Percentiles rank a stretch among this genome's conserved stretches.
phyloP scores from a whole-genome alignment of 1,284 basidiomycete species.

The Cutaneotrichosporon cutaneum region DNA sequence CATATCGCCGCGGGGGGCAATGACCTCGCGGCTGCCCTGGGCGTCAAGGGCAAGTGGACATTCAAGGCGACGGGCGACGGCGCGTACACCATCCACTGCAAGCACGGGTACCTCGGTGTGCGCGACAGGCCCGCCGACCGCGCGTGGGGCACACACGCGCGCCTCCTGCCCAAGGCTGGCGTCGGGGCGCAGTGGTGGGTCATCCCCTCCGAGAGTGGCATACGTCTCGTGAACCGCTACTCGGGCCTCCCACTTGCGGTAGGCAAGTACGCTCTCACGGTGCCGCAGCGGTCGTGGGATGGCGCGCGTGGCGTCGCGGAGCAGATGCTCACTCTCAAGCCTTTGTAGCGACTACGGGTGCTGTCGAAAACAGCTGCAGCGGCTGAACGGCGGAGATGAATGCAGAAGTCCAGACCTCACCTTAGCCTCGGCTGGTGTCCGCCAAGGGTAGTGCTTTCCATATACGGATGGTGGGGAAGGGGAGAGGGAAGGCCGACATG shows the following conservation, averaged over 20 bases:
- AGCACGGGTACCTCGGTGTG: constrained; percentile 6
- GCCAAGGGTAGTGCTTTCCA: no score
- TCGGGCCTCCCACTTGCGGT: constrained; percentile 12
- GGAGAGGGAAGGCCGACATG: no score
- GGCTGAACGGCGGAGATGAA: no score
- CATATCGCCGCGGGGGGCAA: background rate
- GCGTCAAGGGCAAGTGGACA: background rate
- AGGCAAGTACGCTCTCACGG: background rate
- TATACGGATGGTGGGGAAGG: no score
- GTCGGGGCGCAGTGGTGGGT: constrained; percentile 22
- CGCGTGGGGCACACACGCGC: constrained; percentile 11
- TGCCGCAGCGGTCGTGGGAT: constrained; percentile 10
- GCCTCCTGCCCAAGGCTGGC: background rate
- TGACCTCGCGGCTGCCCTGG: background rate
- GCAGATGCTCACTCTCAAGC: background rate
- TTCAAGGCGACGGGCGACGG: constrained; percentile 16
- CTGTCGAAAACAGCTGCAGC: no score
- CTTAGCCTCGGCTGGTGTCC: no score
- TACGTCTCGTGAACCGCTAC: constrained; percentile 23
- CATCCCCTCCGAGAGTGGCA: constrained; percentile 3
- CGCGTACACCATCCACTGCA: constrained; percentile 12
- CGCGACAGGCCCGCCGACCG: constrained; percentile 5
- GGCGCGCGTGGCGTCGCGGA: background rate
- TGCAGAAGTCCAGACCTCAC: no score
- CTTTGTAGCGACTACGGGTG: no score